Percentiles rank a stretch among this genome's conserved stretches.
These are phyloP conservation scores for Russula virescens DNA, from an alignment of 768 basidiomycete genomes.

Conservation along the genomic window DNA sequence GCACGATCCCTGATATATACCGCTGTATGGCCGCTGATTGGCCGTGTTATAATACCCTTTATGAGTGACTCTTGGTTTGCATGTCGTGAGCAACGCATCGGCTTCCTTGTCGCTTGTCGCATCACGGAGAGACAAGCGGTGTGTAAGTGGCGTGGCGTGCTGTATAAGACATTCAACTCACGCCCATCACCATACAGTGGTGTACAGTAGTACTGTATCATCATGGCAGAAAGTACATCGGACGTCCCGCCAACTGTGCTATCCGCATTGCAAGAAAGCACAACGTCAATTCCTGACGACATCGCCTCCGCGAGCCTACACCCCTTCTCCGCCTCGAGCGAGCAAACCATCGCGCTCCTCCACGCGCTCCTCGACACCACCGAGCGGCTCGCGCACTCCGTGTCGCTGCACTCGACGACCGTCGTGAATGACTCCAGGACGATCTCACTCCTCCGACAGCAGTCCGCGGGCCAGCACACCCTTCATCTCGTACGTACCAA, in stretches of 20 bases:
- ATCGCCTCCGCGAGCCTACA: slow-evolving; percentile 2
- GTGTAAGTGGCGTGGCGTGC: too few species aligned
- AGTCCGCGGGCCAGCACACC: slow-evolving; percentile 13
- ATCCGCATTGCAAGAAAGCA: slow-evolving; percentile 9
- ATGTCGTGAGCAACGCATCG: too few species aligned
- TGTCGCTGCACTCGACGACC: slow-evolving; percentile 12
- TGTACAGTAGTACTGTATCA: too few species aligned
- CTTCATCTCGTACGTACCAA: slow-evolving; percentile 16
- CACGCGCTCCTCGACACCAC: slow-evolving; percentile 16
- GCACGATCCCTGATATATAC: too few species aligned
- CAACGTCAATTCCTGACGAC: background rate
- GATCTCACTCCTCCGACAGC: slow-evolving; percentile 20
- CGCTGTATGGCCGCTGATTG: too few species aligned
- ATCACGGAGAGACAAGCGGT: too few species aligned
- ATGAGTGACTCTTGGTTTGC: too few species aligned
- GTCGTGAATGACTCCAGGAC: slow-evolving; percentile 20
- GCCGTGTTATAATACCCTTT: too few species aligned
- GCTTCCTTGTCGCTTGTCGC: too few species aligned
- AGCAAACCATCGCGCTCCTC: slow-evolving; percentile 14
- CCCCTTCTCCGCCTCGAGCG: slow-evolving; percentile 15
- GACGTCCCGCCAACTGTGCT: slow-evolving; percentile 11
- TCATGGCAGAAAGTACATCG: slow-evolving; percentile 13
- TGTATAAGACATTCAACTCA: too few species aligned
- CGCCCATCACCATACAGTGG: too few species aligned
- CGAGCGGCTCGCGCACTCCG: slow-evolving; percentile 5